Evolutionary conservation across 345 rosid genomes (phyloP), one percentile per base, ranked within the genome.

Genomic region (Cochlearia excelsa): DNA sequence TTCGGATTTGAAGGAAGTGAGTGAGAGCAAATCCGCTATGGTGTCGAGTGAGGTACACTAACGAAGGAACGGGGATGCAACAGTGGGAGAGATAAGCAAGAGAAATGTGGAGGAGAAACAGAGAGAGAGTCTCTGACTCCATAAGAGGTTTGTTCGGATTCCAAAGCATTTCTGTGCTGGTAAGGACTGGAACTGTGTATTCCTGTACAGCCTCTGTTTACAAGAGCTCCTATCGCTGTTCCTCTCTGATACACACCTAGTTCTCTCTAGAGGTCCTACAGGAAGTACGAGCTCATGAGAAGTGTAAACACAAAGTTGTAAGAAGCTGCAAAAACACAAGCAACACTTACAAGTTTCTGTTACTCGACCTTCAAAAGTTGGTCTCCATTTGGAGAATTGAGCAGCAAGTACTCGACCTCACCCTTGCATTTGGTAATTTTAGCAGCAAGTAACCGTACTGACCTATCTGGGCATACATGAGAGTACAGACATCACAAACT

Each of bases 401-500:
- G 23, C 26, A 7, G 30, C 3, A 9, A 4, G 3, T 9, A 41
- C 1, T 11, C 26, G 1, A 27, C 6, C n/a, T n/a, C n/a, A n/a
- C n/a, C 29, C 10, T 30, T 51, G 59, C 27, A 23, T 59, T 58
- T 52, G 54, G 43, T 52, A 28, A 51, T 46, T 61, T 61, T 2
- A 39, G 73, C 62, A 40, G 57, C 51, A 33, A 31, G 62, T 30
- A 53, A 30, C 39, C 31, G 61, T 40, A 52, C 40, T 53, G 30
- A 26, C 40, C 37, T 70, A 71, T 51, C 54, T 59, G 26, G 68
- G 57, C 61, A 66, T 65, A 54, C 72, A 66, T 43, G 80, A 77
- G 65, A 84, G 74, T 72, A 75, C 72, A 47, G 77, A 72, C 63
- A 74, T 66, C 42, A 79, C 70, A 9, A 82, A 58, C 56, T 44